Percentiles rank a stretch among this genome's conserved stretches.
These are phyloP conservation scores for Calonectria hawksworthii DNA, from an alignment of 2,329 filamentous ascomycete genomes.

Conservation along the genomic window DNA sequence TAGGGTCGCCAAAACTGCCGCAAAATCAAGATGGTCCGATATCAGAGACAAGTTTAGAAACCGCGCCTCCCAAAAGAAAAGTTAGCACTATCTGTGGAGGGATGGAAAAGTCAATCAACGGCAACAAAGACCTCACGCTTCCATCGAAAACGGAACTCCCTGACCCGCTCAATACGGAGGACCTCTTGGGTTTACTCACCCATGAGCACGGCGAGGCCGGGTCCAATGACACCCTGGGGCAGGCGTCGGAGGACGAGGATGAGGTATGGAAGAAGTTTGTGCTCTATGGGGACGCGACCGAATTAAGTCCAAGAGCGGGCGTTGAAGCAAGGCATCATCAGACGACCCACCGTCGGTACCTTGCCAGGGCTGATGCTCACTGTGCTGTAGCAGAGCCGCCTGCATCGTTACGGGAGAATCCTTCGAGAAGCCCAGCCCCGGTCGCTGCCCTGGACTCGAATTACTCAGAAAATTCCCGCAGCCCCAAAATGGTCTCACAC, in stretches of 20 bases:
- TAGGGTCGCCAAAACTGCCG: slow-evolving; percentile 11
- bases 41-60: neutral
- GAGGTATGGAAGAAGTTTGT: slow-evolving; percentile 49
- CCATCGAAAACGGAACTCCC: slow-evolving; percentile 9
- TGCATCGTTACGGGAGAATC: slow-evolving; percentile 30
- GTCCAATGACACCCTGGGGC: neutral
- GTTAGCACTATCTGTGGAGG: neutral
- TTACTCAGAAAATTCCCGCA: neutral
- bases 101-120: slow-evolving; percentile 6
- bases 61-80: slow-evolving; percentile 2
- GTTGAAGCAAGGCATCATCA: slow-evolving; percentile 41
- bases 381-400: slow-evolving; percentile 39
- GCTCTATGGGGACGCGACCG: slow-evolving; percentile 38
- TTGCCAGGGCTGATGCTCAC: slow-evolving; percentile 8
- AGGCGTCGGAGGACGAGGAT: slow-evolving; percentile 35
- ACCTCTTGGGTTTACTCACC: slow-evolving; percentile 40
- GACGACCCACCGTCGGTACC: slow-evolving; percentile 31
- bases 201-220: slow-evolving; percentile 22
- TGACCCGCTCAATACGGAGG: slow-evolving; percentile 28
- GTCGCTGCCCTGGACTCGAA: slow-evolving; percentile 1
- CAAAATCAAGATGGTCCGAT: neutral
- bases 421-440: neutral
- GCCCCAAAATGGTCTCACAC: slow-evolving; percentile 10
- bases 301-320: slow-evolving; percentile 37
- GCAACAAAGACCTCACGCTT: slow-evolving; percentile 17